Percentiles rank a stretch among this genome's conserved stretches.
These are phyloP conservation scores for Phytophthora colocasiae DNA, from an alignment of 352 stramenopile species.

Conservation along the genomic window DNA sequence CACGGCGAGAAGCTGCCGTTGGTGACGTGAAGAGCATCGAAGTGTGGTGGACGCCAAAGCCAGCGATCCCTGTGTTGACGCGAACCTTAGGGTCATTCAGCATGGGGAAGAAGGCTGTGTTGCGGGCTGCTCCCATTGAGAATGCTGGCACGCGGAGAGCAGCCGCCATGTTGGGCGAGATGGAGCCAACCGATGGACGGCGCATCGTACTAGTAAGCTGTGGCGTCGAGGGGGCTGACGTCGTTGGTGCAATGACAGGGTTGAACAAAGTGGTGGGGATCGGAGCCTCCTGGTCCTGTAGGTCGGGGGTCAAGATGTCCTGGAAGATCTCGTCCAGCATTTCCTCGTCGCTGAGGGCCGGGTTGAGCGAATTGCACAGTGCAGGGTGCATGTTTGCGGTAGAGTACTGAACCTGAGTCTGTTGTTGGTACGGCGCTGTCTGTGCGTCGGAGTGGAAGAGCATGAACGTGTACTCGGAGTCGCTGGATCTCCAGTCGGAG, in stretches of 20 bases:
- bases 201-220: conserved; percentile 36
- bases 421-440: conserved; percentile 14
- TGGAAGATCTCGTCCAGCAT: conserved; percentile 58
- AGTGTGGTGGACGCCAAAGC: conserved; percentile 26
- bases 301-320: conserved; percentile 37
- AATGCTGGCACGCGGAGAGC: conserved; percentile 32
- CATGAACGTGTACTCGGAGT: conserved; percentile 35
- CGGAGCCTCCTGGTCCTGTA: conserved; percentile 24
- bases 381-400: conserved; percentile 11
- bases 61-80: conserved; percentile 17
- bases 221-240: conserved; percentile 38
- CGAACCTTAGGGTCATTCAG: conserved; percentile 33
- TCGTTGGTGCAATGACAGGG: conserved; percentile 22
- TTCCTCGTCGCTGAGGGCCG: conserved; percentile 48
- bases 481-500: conserved; percentile 32
- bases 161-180: conserved; percentile 37
- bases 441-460: conserved; percentile 35
- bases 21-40: conserved; percentile 42
- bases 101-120: conserved; percentile 27
- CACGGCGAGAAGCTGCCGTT: conserved; percentile 23
- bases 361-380: conserved; percentile 13
- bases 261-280: conserved; percentile 21
- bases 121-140: conserved; percentile 21
- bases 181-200: conserved; percentile 33
- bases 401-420: conserved; percentile 15